Evolutionary conservation across 129 eudicot species (phyloP).

Genomic region (Flaveria trinervia): DNA sequence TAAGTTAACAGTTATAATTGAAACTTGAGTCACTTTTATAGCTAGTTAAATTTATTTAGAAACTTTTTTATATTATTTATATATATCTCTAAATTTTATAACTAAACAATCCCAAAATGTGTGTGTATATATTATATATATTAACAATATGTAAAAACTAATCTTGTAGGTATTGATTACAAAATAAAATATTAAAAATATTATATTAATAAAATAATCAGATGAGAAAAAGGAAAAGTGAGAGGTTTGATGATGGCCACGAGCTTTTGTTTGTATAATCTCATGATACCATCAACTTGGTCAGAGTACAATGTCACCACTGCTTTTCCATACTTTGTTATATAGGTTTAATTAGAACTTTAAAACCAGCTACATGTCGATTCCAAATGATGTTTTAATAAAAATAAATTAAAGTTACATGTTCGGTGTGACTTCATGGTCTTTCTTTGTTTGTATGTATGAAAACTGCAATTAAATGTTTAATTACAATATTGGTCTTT

Average conservation of each 20-base stretch:
- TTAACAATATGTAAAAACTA: neutral
- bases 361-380: neutral
- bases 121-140: neutral
- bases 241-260: slow-evolving; percentile 60
- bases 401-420: neutral
- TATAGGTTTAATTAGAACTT: neutral
- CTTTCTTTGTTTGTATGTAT: neutral
- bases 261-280: slow-evolving; percentile 68
- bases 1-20: too few species aligned
- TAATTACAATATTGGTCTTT: too few species aligned
- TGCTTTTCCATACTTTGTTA: slow-evolving; percentile 33
- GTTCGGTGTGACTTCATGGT: neutral
- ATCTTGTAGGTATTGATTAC: neutral
- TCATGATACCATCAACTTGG: slow-evolving; percentile 66
- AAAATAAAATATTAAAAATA: neutral
- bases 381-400: neutral
- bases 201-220: neutral
- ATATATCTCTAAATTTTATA: too few species aligned
- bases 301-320: slow-evolving; percentile 19
- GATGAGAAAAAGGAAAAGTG: slow-evolving; percentile 30
- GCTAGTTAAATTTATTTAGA: too few species aligned
- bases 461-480: neutral
- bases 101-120: neutral
- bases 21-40: too few species aligned
- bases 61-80: too few species aligned